Conservation (phyloP, 441 rosid genomes). For the Dalechampia spathulata region DNA sequence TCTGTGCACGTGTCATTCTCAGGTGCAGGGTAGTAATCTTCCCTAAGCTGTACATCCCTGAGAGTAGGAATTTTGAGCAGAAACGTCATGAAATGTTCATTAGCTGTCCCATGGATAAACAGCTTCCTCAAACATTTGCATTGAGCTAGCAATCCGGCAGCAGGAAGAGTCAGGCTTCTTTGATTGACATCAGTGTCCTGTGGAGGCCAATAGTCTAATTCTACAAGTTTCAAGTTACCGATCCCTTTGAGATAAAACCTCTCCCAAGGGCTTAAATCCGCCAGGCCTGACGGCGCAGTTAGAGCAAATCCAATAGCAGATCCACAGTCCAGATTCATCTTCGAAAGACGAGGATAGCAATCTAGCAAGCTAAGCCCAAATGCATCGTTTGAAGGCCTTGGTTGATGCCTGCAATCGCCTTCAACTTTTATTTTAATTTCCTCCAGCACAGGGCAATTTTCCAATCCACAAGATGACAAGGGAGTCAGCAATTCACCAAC, state of each 20-base stretch:
- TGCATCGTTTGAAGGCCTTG: constrained; percentile 28
- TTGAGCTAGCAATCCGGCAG: constrained; percentile 48
- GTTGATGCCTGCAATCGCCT: constrained; percentile 62
- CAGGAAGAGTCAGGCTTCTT: constrained; percentile 62
- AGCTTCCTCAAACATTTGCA: constrained; percentile 54
- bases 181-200: constrained; percentile 73
- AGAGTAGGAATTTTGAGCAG: constrained; percentile 32
- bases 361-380: constrained; percentile 56
- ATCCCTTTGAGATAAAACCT: constrained; percentile 66
- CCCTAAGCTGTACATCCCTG: constrained; percentile 75
- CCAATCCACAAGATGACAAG: constrained; percentile 40
- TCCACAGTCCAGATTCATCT: constrained; percentile 56
- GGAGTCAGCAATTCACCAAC: constrained; percentile 57
- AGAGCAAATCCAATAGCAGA: constrained; percentile 52
- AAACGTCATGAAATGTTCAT: constrained; percentile 71
- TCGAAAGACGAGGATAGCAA: constrained; percentile 46
- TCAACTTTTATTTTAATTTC: constrained; percentile 65
- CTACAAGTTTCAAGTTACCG: constrained; percentile 36
- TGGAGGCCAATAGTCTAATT: constrained; percentile 79
- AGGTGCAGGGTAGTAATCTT: constrained; percentile 74
- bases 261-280: constrained; percentile 75
- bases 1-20: constrained; percentile 63
- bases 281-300: constrained; percentile 62
- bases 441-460: constrained; percentile 62
- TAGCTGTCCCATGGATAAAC: constrained; percentile 69